phyloP scores from a whole-genome alignment of 2,329 filamentous ascomycete species.

The Fusarium vanettenii region DNA sequence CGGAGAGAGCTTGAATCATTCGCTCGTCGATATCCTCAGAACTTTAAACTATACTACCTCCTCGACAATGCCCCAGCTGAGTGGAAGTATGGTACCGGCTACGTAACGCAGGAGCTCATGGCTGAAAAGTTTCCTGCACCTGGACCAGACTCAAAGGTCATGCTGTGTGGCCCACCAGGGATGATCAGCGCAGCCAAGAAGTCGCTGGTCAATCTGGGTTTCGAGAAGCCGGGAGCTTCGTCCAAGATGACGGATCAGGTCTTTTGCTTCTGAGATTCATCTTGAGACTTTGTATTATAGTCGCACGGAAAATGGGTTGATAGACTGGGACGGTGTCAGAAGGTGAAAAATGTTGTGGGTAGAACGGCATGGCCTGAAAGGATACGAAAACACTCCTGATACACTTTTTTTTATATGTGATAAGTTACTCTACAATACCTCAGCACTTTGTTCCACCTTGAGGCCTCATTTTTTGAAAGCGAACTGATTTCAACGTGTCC shows the following conservation, averaged over 20 bases:
- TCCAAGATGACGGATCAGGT: slow-evolving; percentile 66
- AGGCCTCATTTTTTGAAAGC: too few relatives aligned
- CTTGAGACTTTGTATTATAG: background rate
- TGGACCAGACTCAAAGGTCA: slow-evolving; percentile 59
- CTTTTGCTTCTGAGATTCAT: slow-evolving; percentile 60
- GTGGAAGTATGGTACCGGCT: slow-evolving; percentile 63
- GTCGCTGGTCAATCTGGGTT: slow-evolving; percentile 60
- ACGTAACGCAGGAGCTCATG: slow-evolving; percentile 64
- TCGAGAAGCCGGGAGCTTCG: slow-evolving; percentile 60
- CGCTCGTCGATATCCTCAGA: slow-evolving; percentile 61
- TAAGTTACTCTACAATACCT: background rate
- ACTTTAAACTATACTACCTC: slow-evolving; percentile 67
- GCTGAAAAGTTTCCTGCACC: slow-evolving; percentile 59
- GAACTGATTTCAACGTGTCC: too few relatives aligned
- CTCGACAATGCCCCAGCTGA: slow-evolving; percentile 58
- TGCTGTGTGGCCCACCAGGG: slow-evolving; percentile 71
- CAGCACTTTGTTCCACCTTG: background rate
- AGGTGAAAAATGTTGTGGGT: background rate
- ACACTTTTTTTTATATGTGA: background rate
- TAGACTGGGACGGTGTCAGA: background rate
- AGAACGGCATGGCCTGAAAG: background rate
- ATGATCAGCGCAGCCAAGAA: slow-evolving; percentile 70
- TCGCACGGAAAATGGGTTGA: background rate
- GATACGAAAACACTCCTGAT: background rate
- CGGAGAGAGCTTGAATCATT: slow-evolving; percentile 66